A percentile compares a stretch with the other conserved stretches of the same genome.
Evolutionary conservation across 305 asterid genomes (phyloP).

Genomic region (Fraxinus greggii): DNA sequence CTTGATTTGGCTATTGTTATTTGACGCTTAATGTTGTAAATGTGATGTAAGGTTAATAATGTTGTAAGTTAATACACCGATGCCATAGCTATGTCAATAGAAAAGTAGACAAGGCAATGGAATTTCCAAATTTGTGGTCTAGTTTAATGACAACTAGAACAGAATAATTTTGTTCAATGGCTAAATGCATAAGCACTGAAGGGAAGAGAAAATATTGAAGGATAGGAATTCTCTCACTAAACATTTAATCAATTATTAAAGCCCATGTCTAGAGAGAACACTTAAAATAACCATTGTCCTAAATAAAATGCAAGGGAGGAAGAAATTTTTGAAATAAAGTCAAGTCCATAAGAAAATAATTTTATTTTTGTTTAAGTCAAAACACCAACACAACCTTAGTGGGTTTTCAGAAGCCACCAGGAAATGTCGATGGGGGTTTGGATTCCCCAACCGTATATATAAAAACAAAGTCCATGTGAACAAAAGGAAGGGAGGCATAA

Average conservation of each 20-base stretch:
- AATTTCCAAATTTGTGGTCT: not conserved
- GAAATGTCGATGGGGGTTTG: too few species aligned
- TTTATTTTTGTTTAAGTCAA: too few species aligned
- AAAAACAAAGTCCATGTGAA: not conserved
- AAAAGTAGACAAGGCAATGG: not conserved
- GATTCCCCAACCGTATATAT: too few species aligned
- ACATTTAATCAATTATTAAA: not conserved
- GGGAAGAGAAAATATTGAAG: not conserved
- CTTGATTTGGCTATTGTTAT: not conserved
- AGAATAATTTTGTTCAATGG: not conserved
- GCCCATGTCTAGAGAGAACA: not conserved
- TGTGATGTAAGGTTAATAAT: not conserved
- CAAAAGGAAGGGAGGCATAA: not conserved
- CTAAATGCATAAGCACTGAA: not conserved
- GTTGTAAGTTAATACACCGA: not conserved
- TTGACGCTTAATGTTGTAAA: not conserved
- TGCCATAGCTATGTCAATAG: not conserved
- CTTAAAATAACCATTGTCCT: not conserved
- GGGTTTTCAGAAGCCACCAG: too few species aligned
- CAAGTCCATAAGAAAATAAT: not conserved
- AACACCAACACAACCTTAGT: too few species aligned
- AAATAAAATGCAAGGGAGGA: not conserved
- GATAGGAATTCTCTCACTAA: not conserved
- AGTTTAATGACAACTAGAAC: not conserved
- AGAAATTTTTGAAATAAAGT: not conserved